Evolutionary conservation across 345 rosid genomes (phyloP).

Genomic region (Eucalyptus victrix): DNA sequence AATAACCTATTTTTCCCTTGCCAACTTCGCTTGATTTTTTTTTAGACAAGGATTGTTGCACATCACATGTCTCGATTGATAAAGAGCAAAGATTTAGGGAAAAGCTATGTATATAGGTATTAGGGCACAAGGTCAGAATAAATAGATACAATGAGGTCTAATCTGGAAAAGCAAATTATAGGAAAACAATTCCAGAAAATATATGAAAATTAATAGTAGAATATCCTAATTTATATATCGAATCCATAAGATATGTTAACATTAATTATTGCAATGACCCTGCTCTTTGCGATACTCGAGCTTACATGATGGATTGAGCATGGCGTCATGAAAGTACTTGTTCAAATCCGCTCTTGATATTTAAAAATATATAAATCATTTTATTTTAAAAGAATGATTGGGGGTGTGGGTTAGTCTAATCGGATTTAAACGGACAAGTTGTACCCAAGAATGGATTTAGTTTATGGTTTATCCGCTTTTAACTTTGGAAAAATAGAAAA

Average conservation of each 20-base stretch:
- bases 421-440: background rate
- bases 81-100: too few species aligned
- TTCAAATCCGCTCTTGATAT: background rate
- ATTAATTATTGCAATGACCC: background rate
- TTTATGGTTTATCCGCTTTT: rapidly evolving
- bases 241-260: too few species aligned
- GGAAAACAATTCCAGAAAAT: too few species aligned
- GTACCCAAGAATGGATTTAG: background rate
- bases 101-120: too few species aligned
- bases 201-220: too few species aligned
- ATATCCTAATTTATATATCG: too few species aligned
- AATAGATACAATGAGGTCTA: too few species aligned
- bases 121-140: too few species aligned
- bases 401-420: background rate
- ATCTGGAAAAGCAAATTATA: too few species aligned
- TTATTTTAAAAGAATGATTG: background rate
- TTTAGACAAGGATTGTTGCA: background rate
- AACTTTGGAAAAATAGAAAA: background rate
- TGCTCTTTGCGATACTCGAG: background rate
- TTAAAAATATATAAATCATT: background rate
- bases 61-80: background rate
- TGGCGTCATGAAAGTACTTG: background rate
- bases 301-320: background rate
- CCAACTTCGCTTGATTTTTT: background rate
- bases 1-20: background rate